Percentiles rank a stretch among this genome's conserved stretches.
phyloP scores from a whole-genome alignment of 768 basidiomycete genomes.

The Coprinopsis cinerea region DNA sequence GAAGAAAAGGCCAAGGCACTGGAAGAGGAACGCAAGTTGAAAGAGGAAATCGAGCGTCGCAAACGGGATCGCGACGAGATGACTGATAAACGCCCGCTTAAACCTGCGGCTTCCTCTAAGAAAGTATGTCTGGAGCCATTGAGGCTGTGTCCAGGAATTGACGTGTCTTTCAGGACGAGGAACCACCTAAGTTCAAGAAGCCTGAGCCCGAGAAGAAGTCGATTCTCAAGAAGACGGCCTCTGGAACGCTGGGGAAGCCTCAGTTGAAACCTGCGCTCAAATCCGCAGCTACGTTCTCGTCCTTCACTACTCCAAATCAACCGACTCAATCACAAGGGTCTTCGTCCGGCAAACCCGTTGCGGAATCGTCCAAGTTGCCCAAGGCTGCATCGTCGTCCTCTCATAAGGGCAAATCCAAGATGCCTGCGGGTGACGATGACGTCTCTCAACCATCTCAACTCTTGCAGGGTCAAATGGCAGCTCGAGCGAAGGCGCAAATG shows the following conservation, averaged over 20 bases:
- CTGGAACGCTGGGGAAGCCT: conserved; percentile 43
- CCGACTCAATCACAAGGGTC: conserved; percentile 20
- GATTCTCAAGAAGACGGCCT: conserved; percentile 49
- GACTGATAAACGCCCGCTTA: conserved; percentile 62
- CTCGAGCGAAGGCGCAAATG: conserved; percentile 60
- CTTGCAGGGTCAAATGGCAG: conserved; percentile 65
- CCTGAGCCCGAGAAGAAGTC: conserved; percentile 45
- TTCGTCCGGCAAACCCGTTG: conserved; percentile 27
- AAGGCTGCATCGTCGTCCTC: conserved; percentile 16
- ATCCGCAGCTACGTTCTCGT: conserved; percentile 33
- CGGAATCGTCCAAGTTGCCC: conserved; percentile 26
- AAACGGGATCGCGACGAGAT: conserved; percentile 80
- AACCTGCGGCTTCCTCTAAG: conserved; percentile 35
- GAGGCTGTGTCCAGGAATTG: conserved; percentile 8
- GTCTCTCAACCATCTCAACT: conserved; percentile 55
- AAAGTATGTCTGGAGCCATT: conserved; percentile 37
- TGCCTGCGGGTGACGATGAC: conserved; percentile 41
- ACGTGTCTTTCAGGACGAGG: conserved; percentile 65
- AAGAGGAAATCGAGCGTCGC: conserved; percentile 68
- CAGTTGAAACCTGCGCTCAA: conserved; percentile 40
- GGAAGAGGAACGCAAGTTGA: conserved; percentile 67
- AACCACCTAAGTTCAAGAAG: conserved; percentile 41
- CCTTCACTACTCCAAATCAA: conserved; percentile 17
- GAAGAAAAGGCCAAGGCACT: conserved; percentile 60
- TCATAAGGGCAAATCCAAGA: conserved; percentile 48